Evolutionary conservation across 176 grass and related monocot species (phyloP).

Genomic region (Carex cristatella): DNA sequence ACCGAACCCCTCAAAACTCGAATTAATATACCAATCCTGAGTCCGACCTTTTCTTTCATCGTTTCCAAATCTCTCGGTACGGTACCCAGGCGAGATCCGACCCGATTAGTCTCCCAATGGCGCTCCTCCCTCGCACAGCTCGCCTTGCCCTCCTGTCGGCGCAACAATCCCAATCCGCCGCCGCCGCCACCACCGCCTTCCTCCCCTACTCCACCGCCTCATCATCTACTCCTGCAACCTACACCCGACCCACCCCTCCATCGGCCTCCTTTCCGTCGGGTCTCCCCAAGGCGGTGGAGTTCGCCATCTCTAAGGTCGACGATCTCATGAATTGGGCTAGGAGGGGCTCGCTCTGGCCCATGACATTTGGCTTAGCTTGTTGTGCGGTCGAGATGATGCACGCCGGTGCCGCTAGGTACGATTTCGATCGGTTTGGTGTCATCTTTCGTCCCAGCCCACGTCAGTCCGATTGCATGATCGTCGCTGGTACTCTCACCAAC

Average conservation of each 20-base stretch:
- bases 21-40: not conserved
- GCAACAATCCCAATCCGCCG: constrained; percentile 8
- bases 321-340: constrained; percentile 93
- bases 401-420: constrained; percentile 71
- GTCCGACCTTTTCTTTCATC: not conserved
- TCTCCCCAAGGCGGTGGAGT: constrained; percentile 75
- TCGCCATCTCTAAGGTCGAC: constrained; percentile 91
- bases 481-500: constrained; percentile 87
- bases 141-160: constrained; percentile 58
- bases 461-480: constrained; percentile 96
- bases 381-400: constrained; percentile 99
- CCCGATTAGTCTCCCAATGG: constrained; percentile 42
- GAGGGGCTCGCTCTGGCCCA: constrained; percentile 78
- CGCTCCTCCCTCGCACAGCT: constrained; percentile 75
- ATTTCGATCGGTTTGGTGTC: constrained; percentile 91
- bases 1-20: not conserved
- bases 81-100: not conserved
- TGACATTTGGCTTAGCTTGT: constrained; percentile 93
- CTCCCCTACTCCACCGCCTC: constrained; percentile 42
- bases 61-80: not conserved
- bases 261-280: constrained; percentile 38
- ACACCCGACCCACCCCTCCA: constrained; percentile 23
- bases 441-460: constrained; percentile 91
- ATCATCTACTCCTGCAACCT: constrained; percentile 10
- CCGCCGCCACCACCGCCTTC: not conserved